Evolutionary conservation across 2,329 filamentous ascomycete species (phyloP).

Genomic region (Aspergillus cejpii): DNA sequence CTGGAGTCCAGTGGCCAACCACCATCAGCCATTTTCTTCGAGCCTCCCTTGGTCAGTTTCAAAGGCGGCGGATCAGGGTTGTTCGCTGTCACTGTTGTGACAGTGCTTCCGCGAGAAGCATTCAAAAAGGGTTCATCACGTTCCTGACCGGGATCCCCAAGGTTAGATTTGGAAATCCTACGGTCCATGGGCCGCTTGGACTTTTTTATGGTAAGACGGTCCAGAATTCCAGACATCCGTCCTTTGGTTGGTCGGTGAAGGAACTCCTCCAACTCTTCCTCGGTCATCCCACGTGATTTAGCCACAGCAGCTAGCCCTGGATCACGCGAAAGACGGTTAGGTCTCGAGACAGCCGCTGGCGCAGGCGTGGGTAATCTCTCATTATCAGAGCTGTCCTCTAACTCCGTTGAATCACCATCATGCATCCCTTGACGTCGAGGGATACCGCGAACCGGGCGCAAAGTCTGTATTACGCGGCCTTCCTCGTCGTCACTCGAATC

Average conservation of each 20-base stretch:
- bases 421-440: slow-evolving; percentile 52
- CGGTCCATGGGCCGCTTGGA: slow-evolving; percentile 20
- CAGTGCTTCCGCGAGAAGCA: slow-evolving; percentile 7
- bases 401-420: slow-evolving; percentile 56
- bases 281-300: slow-evolving; percentile 53
- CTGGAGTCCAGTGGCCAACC: slow-evolving; percentile 25
- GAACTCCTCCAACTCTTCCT: slow-evolving; percentile 31
- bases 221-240: slow-evolving; percentile 29
- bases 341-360: slow-evolving; percentile 21
- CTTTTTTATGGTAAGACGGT: slow-evolving; percentile 29
- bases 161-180: slow-evolving; percentile 48
- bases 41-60: slow-evolving; percentile 26
- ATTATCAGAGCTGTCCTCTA: slow-evolving; percentile 56
- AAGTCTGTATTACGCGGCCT: slow-evolving; percentile 33
- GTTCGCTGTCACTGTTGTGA: slow-evolving; percentile 20
- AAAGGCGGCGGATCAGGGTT: slow-evolving; percentile 16
- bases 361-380: slow-evolving; percentile 26
- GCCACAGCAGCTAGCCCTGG: slow-evolving; percentile 32
- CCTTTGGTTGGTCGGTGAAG: slow-evolving; percentile 26
- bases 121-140: slow-evolving; percentile 21
- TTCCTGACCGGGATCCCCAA: slow-evolving; percentile 41
- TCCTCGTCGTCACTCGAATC: slow-evolving; percentile 67
- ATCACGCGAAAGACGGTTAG: slow-evolving; percentile 19
- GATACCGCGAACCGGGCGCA: slow-evolving; percentile 54
- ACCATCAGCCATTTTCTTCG: slow-evolving; percentile 15